These are phyloP conservation scores for Penicillium daleae DNA, from an alignment of 495 filamentous ascomycete genomes.

Conservation along the genomic window DNA sequence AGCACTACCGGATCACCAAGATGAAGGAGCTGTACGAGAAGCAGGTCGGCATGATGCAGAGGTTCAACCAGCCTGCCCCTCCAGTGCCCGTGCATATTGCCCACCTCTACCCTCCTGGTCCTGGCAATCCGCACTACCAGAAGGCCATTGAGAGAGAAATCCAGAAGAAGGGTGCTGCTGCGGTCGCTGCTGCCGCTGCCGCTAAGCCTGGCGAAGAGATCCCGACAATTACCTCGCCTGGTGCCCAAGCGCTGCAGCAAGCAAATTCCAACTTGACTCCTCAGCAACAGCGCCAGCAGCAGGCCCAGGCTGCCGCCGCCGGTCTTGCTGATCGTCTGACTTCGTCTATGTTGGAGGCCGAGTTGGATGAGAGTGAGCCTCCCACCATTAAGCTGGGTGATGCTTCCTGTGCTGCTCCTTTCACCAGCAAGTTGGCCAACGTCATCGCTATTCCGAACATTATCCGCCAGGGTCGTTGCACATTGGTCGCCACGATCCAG, in stretches of 20 bases:
- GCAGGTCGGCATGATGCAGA: constrained; percentile 83
- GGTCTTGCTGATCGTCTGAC: constrained; percentile 87
- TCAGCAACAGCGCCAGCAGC: constrained; percentile 63
- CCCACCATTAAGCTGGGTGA: constrained; percentile 97
- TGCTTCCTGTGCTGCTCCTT: constrained; percentile 94
- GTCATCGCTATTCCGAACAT: constrained; percentile 98
- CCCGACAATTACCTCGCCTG: constrained; percentile 70
- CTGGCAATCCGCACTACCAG: constrained; percentile 91
- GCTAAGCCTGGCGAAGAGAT: constrained; percentile 56
- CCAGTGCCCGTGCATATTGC: constrained; percentile 90
- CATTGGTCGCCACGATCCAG: constrained; percentile 96
- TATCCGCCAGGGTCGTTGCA: constrained; percentile 95
- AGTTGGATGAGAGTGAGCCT: constrained; percentile 86
- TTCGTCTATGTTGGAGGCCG: constrained; percentile 83
- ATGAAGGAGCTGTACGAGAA: constrained; percentile 99
- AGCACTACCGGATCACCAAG: constrained; percentile 90
- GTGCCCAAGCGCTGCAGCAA: constrained; percentile 70
- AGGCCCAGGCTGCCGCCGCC: constrained; percentile 70
- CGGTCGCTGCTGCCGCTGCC: constrained; percentile 31
- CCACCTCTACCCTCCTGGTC: constrained; percentile 91
- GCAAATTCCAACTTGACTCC: constrained; percentile 50
- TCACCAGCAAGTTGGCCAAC: constrained; percentile 96
- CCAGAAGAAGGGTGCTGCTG: constrained; percentile 65
- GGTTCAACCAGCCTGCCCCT: constrained; percentile 89
- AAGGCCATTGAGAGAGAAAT: constrained; percentile 88